phyloP scores from a whole-genome alignment of 768 basidiomycete species.

The Lentinula edodes region DNA sequence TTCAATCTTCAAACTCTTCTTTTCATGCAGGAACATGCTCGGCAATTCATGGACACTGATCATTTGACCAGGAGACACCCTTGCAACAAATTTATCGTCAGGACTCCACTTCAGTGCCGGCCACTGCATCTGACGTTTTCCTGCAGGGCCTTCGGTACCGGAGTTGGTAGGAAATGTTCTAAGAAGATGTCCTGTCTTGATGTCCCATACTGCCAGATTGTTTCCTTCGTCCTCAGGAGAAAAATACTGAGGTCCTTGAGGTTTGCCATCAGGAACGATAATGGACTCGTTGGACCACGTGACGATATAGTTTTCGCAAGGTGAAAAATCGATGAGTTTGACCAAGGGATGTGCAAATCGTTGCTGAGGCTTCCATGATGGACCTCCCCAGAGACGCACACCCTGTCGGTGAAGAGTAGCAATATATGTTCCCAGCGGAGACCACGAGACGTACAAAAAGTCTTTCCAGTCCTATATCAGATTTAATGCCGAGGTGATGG shows the following conservation, averaged over 20 bases:
- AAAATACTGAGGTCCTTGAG: conserved; percentile 81
- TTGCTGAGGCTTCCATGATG: conserved; percentile 82
- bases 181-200: conserved; percentile 87
- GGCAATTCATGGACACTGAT: conserved; percentile 97
- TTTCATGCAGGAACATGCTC: conserved; percentile 88
- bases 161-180: conserved; percentile 78
- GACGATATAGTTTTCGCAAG: conserved; percentile 92
- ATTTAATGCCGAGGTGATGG: conserved; percentile 10
- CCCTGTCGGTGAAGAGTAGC: conserved; percentile 93
- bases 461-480: conserved; percentile 84
- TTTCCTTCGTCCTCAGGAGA: conserved; percentile 95
- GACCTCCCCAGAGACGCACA: conserved; percentile 92
- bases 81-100: conserved; percentile 92
- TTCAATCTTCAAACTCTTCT: conserved; percentile 96
- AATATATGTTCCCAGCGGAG: conserved; percentile 91
- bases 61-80: conserved; percentile 84
- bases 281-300: conserved; percentile 98
- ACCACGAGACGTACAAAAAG: conserved; percentile 91
- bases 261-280: conserved; percentile 71
- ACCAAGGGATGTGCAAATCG: conserved; percentile 95
- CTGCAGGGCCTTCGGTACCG: conserved; percentile 50
- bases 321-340: conserved; percentile 95
- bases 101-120: conserved; percentile 96
- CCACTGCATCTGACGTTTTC: conserved; percentile 88
- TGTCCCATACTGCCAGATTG: conserved; percentile 97